Evolutionary conservation across 148 eudicot genomes (phyloP), one percentile per base, ranked within the genome.

Genomic region (Dianthus caryophyllus): DNA sequence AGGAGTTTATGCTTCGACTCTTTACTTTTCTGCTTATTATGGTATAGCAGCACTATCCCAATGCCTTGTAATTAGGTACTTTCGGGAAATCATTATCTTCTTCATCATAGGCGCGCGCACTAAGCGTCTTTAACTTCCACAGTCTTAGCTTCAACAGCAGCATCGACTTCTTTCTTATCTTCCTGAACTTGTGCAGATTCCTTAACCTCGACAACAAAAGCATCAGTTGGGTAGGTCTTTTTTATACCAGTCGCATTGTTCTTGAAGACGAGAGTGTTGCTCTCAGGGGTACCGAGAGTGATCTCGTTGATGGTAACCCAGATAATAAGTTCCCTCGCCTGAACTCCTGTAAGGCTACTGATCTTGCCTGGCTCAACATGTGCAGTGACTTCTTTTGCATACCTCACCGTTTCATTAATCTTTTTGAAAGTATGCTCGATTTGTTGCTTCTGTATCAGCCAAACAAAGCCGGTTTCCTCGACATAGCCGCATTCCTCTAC

Each of bases 401-500:
- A 89, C 48, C 80, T 78, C 0, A 81, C 88, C 0, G 65, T 65
- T 71, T 50, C 83, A 1, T 78, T 81, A 18, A 89, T 81, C 76
- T 87, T 83, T 57, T 87, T 79, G 22, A 84, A 89, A 76, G 80
- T 86, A 84, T 89, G 96, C 48, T 83, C 80, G 0, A 50, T 71
- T 68, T 84, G 84, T 71, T 84, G 87, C 82, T 86, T 89, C 33
- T 87, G 89, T 44, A 62, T 87, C 24, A 89, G 79, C 96, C 96
- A 89, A 14, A 87, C 92, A 67, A 84, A 87, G 6, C 89, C 89
- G 14, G 86, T 83, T 25, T 83, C 86, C 44, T 78, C 78, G 0
- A 84, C 59, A 2, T 81, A 66, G 3, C 96, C 96, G 43, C 82
- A 76, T 72, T 89, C 96, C 6, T 57, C 71, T 0, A 85, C 79